These are phyloP conservation scores for Stachybotrys chartarum DNA, from an alignment of 2,329 filamentous ascomycete species.

Conservation along the genomic window DNA sequence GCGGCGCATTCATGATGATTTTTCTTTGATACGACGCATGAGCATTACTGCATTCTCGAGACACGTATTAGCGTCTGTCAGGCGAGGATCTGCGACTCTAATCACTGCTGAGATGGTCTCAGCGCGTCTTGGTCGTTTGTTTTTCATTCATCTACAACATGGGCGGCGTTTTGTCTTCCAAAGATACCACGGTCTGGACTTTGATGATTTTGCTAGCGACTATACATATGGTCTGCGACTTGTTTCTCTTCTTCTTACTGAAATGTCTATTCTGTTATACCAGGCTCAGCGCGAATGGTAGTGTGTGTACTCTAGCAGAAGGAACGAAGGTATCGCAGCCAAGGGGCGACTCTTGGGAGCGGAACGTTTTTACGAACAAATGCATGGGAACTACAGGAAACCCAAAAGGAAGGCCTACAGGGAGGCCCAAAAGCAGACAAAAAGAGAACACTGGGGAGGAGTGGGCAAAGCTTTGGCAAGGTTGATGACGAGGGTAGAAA, in stretches of 20 bases:
- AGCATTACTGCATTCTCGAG: conserved; percentile 5
- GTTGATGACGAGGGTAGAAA: neutral
- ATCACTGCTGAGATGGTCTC: neutral
- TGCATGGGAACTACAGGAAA: neutral
- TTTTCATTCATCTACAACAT: neutral
- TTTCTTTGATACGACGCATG: conserved; percentile 18
- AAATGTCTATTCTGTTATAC: conserved; percentile 9
- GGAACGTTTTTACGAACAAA: neutral
- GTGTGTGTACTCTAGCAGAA: conserved; percentile 21
- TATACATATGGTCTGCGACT: neutral
- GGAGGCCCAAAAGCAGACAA: neutral
- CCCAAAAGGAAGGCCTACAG: neutral
- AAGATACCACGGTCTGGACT: conserved; percentile 19
- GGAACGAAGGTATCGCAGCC: conserved; percentile 8
- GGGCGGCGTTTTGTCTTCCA: conserved; percentile 1
- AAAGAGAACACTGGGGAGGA: neutral
- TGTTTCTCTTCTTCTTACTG: conserved; percentile 8
- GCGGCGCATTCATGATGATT: conserved; percentile 14
- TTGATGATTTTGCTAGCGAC: conserved; percentile 7
- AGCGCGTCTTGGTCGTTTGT: neutral
- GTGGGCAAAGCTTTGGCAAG: neutral
- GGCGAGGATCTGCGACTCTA: neutral
- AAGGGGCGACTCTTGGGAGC: conserved; percentile 16
- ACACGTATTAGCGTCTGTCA: neutral
- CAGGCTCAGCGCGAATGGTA: conserved; percentile 12